A percentile compares a stretch with the other conserved stretches of the same genome.
phyloP scores from a whole-genome alignment of 345 rosid genomes.

The Boechera divaricarpa region DNA sequence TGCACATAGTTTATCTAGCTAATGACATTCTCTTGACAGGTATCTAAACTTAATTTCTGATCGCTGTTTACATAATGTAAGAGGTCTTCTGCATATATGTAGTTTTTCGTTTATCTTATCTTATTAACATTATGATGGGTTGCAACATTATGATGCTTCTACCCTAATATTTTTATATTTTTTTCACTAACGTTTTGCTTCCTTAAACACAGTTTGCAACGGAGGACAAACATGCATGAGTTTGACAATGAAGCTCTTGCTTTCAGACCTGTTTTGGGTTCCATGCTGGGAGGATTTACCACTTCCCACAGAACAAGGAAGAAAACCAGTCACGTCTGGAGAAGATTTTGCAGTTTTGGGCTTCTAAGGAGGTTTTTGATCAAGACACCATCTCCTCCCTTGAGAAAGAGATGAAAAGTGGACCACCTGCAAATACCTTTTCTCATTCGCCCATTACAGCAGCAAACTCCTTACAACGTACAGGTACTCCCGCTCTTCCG shows the following conservation, averaged over 20 bases:
- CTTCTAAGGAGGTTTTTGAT: constrained; percentile 91
- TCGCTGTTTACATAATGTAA: neutral
- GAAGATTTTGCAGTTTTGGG: constrained; percentile 96
- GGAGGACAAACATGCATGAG: constrained; percentile 79
- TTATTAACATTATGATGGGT: neutral
- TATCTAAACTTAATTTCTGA: constrained; percentile 36
- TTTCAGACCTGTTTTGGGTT: constrained; percentile 82
- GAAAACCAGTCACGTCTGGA: constrained; percentile 87
- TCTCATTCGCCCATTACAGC: constrained; percentile 63
- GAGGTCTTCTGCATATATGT: neutral
- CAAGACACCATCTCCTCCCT: constrained; percentile 77
- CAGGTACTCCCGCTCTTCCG: constrained; percentile 37
- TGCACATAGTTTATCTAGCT: constrained; percentile 89
- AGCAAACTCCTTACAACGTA: constrained; percentile 48
- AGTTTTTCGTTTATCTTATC: neutral
- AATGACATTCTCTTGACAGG: constrained; percentile 99
- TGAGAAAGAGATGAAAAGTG: constrained; percentile 88
- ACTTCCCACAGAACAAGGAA: constrained; percentile 81
- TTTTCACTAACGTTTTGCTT: constrained; percentile 14
- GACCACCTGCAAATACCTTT: constrained; percentile 59
- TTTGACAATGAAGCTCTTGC: constrained; percentile 95
- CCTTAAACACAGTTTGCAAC: constrained; percentile 70
- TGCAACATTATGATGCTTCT: constrained; percentile 31
- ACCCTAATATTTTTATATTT: neutral
- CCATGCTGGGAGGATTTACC: constrained; percentile 91